These are phyloP conservation scores for Nemania bipapillata DNA, from an alignment of 2,329 filamentous ascomycete species.

Conservation along the genomic window DNA sequence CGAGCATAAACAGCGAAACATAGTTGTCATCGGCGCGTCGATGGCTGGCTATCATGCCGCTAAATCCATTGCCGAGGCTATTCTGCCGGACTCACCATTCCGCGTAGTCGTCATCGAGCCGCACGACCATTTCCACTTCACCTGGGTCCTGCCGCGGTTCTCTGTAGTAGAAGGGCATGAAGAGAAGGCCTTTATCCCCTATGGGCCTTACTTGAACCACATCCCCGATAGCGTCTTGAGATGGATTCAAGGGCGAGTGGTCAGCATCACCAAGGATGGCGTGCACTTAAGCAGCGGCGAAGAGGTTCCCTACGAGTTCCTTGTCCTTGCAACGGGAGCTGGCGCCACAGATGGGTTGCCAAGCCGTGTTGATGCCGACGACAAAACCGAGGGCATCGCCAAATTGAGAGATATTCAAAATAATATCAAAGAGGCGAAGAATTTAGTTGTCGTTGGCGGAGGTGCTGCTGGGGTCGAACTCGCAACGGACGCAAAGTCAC, in stretches of 20 bases:
- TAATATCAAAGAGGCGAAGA: constrained; percentile 56
- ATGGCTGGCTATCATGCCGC: constrained; percentile 66
- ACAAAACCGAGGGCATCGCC: constrained; percentile 57
- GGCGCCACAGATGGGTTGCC: constrained; percentile 58
- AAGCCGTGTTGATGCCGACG: constrained; percentile 58
- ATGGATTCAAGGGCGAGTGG: constrained; percentile 59
- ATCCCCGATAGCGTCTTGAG: constrained; percentile 27
- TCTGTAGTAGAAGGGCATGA: constrained; percentile 67
- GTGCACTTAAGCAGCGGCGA: constrained; percentile 58
- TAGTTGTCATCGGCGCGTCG: constrained; percentile 68
- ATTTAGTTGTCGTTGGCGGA: constrained; percentile 65
- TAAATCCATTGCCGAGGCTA: constrained; percentile 58
- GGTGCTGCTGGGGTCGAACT: constrained; percentile 72
- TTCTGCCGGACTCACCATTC: constrained; percentile 61
- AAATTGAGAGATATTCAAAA: constrained; percentile 60
- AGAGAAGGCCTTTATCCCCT: constrained; percentile 70
- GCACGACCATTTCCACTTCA: constrained; percentile 70
- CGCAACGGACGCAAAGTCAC: constrained; percentile 67
- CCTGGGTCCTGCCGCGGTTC: constrained; percentile 69
- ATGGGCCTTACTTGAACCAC: constrained; percentile 56
- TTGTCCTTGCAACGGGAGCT: constrained; percentile 69
- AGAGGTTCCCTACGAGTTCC: constrained; percentile 63
- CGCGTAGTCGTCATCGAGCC: constrained; percentile 68
- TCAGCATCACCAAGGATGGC: constrained; percentile 51
- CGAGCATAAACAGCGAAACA: constrained; percentile 53